phyloP scores from a whole-genome alignment of 805 yeast genomes.

The Ogataea zsoltii region DNA sequence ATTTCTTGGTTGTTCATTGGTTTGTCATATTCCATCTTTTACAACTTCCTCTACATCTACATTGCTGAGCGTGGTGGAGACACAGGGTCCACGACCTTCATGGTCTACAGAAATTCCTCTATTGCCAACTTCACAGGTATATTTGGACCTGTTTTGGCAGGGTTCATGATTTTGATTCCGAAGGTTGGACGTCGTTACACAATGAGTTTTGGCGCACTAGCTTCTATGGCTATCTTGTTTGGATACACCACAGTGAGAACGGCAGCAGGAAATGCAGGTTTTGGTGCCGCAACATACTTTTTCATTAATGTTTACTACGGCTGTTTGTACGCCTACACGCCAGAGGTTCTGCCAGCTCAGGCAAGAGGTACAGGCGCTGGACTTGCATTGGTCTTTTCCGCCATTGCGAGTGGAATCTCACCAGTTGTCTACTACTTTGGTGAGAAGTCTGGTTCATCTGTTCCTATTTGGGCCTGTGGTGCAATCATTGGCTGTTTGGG shows the following conservation, averaged over 20 bases:
- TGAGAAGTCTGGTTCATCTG: constrained; percentile 41
- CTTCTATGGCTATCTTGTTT: constrained; percentile 54
- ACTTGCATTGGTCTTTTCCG: constrained; percentile 48
- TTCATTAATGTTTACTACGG: constrained; percentile 50
- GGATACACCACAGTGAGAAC: constrained; percentile 58
- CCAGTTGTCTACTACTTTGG: constrained; percentile 53
- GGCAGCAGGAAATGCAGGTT: constrained; percentile 48
- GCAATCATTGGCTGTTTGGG: constrained; percentile 47
- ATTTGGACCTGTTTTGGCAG: constrained; percentile 51
- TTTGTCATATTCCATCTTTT: constrained; percentile 49
- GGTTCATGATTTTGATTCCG: constrained; percentile 27
- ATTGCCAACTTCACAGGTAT: constrained; percentile 43
- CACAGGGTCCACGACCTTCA: constrained; percentile 36
- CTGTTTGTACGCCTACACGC: constrained; percentile 59
- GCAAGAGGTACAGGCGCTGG: constrained; percentile 57
- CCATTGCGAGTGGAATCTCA: constrained; percentile 51
- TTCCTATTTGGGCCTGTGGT: constrained; percentile 56
- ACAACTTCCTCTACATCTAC: constrained; percentile 50
- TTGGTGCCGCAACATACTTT: constrained; percentile 43
- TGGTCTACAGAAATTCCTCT: constrained; percentile 44
- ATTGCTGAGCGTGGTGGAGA: constrained; percentile 47
- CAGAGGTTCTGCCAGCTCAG: constrained; percentile 52
- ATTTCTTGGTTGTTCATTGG: constrained; percentile 55
- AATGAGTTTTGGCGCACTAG: constrained; percentile 45
- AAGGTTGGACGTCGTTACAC: constrained; percentile 53